Base-by-base conservation (phyloP, 164 flowering plant genomes). In the Umbilicus rupestris region DNA sequence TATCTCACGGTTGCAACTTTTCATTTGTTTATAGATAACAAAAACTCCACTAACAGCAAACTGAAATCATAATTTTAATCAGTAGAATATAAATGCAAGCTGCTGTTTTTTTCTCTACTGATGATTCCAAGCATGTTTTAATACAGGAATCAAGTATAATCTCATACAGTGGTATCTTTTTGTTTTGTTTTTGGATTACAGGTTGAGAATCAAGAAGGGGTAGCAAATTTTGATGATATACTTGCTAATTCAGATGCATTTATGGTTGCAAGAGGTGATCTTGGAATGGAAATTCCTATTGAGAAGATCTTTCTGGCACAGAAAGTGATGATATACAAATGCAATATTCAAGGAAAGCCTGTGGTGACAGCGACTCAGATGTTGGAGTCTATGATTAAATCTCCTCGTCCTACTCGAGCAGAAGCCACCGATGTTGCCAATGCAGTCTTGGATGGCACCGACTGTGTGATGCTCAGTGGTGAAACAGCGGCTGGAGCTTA, bases 401-500 rank as follows among this genome's bases (percentile, higher is more conserved):
- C 68, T 49, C 68, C 68, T 22, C 60, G 68, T 39, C 68, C 68
- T 26, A 66, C 74, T 16, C 66, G 74, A 41, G 70, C 74, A 11
- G 70, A 72, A 68, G 74, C 74, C 35, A 72, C 74, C 15, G 74
- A 72, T 59, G 70, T 71, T 66, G 74, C 74, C 62, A 72, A 72
- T 67, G 74, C 74, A 17, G 74, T 72, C 7, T 49, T 72, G 9
- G 74, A 72, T 49, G 74, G 74, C 30, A 72, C 65, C 1, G 73
- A 71, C 66, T 70, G 72, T 58, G 73, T 66, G 37, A 71, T 66
- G 73, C 69, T 71, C 2, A 71, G 73, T 58, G 73, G 73, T 16
- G 73, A 71, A 60, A 71, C 73, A 28, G 73, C 73, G 59, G 74
- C 75, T n/a, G 79, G 76, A 41, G 74, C 75, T 35, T 74, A 74